These are phyloP conservation scores for Allomyces javanicus DNA, from an alignment of 192 early-diverging fungal species.

Conservation along the genomic window DNA sequence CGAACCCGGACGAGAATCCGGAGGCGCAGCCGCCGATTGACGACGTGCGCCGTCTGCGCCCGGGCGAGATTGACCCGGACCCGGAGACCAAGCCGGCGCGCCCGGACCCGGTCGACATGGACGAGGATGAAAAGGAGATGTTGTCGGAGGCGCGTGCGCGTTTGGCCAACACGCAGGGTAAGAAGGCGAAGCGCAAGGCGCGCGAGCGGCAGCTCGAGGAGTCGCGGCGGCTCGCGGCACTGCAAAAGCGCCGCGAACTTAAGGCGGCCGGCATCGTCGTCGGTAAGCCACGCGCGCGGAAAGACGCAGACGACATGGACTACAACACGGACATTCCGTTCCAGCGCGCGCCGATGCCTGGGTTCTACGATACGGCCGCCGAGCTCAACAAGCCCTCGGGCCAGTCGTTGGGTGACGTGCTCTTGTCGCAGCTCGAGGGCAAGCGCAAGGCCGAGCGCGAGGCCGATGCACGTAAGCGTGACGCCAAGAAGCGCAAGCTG, in stretches of 20 bases:
- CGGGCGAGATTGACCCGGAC: conserved; percentile 93
- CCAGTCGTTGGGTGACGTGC: conserved; percentile 40
- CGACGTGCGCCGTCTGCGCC: conserved; percentile 64
- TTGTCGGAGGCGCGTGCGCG: conserved; percentile 90
- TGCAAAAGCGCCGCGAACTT: conserved; percentile 89
- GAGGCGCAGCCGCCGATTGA: conserved; percentile 66
- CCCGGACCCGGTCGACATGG: conserved; percentile 98
- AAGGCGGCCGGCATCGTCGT: conserved; percentile 92
- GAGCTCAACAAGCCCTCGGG: conserved; percentile 48
- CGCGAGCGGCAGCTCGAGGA: conserved; percentile 94
- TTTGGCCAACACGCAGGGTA: conserved; percentile 98
- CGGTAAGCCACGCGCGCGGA: conserved; percentile 28
- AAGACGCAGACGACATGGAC: conserved; percentile 62
- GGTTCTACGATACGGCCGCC: conserved; percentile 82
- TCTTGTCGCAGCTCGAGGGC: conserved; percentile 63
- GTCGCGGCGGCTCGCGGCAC: conserved; percentile 60
- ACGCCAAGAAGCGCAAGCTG: conserved; percentile 47
- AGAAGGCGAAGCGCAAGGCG: conserved; percentile 97
- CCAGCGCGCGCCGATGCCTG: conserved; percentile 63
- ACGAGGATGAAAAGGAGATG: conserved; percentile 99
- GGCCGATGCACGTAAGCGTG: conserved; percentile 58
- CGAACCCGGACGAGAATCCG: conserved; percentile 2
- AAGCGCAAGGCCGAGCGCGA: conserved; percentile 67
- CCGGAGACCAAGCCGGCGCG: conserved; percentile 92
- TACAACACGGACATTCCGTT: conserved; percentile 95